These are phyloP conservation scores for Yarrowia porcina DNA, from an alignment of 805 yeast species.

Conservation along the genomic window DNA sequence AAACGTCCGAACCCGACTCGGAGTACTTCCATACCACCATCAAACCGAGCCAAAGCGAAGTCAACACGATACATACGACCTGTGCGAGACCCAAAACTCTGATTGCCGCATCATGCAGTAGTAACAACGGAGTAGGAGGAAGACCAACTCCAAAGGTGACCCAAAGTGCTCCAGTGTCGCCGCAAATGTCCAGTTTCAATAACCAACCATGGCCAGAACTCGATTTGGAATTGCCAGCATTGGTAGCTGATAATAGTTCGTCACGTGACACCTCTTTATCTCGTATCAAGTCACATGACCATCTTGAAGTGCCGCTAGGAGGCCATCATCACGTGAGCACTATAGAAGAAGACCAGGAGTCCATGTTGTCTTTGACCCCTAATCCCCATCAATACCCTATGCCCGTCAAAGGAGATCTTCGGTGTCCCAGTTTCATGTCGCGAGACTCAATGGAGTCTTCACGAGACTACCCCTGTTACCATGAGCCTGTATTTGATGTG, in stretches of 20 bases:
- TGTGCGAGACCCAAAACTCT: constrained; percentile 1
- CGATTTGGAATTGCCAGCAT: neutral
- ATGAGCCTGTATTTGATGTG: neutral
- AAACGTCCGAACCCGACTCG: neutral
- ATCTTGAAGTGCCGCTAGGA: neutral
- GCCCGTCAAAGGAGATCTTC: neutral
- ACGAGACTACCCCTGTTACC: constrained; percentile 1
- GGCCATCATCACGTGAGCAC: neutral
- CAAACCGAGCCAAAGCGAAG: neutral
- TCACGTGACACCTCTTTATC: neutral
- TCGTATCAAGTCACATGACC: constrained; percentile 6
- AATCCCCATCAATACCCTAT: constrained; percentile 1
- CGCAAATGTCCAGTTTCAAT: neutral
- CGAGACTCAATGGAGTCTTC: neutral
- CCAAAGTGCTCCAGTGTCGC: neutral
- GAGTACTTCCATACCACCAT: constrained; percentile 12
- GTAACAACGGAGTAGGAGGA: neutral
- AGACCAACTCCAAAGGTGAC: neutral
- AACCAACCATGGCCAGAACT: constrained; percentile 1
- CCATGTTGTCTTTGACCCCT: neutral
- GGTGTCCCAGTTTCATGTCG: neutral
- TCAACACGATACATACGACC: constrained; percentile 9
- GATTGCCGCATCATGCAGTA: constrained; percentile 14
- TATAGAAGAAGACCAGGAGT: constrained; percentile 7
- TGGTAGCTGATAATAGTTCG: neutral